Evolutionary conservation across 2,329 filamentous ascomycete genomes (phyloP).

Genomic region (Apiospora koreana): DNA sequence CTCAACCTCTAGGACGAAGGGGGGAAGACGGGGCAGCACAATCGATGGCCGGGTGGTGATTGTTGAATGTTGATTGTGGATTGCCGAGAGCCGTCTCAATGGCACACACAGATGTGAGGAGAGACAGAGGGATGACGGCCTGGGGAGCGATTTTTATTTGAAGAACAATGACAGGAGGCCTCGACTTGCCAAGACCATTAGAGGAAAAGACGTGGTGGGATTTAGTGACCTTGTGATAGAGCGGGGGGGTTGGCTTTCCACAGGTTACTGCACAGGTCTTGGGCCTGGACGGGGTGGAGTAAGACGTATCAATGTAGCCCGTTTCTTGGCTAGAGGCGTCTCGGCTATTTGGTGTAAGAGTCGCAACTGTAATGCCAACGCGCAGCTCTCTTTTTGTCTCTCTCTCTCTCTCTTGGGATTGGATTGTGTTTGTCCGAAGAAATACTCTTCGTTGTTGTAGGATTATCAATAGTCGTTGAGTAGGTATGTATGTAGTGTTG

Average conservation of each 20-base stretch:
- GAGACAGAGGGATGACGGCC: not conserved
- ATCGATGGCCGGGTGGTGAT: not conserved
- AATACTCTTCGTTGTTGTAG: not conserved
- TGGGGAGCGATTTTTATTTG: constrained; percentile 8
- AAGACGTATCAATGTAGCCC: not conserved
- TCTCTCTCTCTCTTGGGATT: not conserved
- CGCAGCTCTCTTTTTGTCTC: too few species aligned
- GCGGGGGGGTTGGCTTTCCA: constrained; percentile 9
- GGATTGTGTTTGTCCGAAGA: not conserved
- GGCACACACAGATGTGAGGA: not conserved
- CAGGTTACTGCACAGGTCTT: not conserved
- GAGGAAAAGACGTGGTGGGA: constrained; percentile 9
- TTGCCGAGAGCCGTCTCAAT: constrained; percentile 5
- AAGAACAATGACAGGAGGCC: constrained; percentile 10
- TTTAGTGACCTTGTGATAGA: constrained; percentile 10
- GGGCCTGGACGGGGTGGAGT: not conserved
- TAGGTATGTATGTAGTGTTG: too few species aligned
- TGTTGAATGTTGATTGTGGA: not conserved
- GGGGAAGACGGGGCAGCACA: not conserved
- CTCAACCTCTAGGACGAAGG: not conserved
- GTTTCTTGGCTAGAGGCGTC: not conserved
- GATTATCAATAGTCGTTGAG: too few species aligned
- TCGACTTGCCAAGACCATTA: constrained; percentile 11
- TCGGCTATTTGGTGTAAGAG: not conserved
- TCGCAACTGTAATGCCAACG: not conserved